Percentiles rank a stretch among this genome's conserved stretches.
Conservation (phyloP, 352 stramenopile genomes). For the Ophiocytium majus region DNA sequence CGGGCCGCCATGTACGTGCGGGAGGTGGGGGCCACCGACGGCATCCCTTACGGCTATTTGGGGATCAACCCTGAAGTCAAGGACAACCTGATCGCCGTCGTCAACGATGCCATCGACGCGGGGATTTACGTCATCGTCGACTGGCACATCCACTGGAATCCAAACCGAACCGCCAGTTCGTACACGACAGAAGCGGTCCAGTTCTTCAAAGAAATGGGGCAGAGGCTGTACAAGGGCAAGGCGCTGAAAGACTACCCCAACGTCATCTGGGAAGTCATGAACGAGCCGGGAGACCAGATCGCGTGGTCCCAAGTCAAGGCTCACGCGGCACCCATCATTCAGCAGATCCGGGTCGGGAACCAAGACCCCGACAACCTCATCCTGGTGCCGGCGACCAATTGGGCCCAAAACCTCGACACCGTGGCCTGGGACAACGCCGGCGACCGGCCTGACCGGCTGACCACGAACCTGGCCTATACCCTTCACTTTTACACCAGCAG, state of each 20-base stretch:
- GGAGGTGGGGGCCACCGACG: too few species aligned
- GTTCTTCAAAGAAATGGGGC: neutral
- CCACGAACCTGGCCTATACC: too few species aligned
- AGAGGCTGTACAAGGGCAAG: conserved; percentile 12
- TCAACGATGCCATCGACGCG: too few species aligned
- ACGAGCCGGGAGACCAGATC: conserved; percentile 14
- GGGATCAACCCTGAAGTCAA: too few species aligned
- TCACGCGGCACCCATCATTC: neutral
- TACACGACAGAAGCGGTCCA: neutral
- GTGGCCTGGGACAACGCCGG: too few species aligned
- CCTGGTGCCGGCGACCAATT: conserved; percentile 19
- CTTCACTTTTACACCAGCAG: too few species aligned
- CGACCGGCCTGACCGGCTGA: too few species aligned
- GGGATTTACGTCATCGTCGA: too few species aligned
- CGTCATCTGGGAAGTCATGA: neutral
- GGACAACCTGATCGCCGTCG: too few species aligned
- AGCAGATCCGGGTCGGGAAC: conserved; percentile 5
- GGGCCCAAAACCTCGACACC: too few species aligned
- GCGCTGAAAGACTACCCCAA: neutral
- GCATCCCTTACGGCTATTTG: too few species aligned
- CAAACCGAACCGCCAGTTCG: neutral
- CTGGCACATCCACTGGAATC: neutral
- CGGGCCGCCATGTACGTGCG: too few species aligned
- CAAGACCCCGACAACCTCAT: conserved; percentile 12
- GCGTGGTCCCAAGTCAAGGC: neutral